Conservation (phyloP, 208 protist genomes). For the Lotmaria passim region DNA sequence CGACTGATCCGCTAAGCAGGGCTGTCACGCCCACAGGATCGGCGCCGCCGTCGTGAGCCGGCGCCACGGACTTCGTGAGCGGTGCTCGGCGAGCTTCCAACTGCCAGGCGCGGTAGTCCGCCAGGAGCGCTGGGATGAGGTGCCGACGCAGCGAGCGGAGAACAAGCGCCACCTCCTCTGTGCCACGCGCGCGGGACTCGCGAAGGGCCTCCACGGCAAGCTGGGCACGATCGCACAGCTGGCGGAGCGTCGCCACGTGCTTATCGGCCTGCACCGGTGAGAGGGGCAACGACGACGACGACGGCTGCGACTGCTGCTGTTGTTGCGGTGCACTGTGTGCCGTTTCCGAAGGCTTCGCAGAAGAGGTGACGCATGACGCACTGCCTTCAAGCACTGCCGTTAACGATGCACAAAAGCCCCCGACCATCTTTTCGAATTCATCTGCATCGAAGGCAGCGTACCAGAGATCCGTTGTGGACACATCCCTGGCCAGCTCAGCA, state of each 20-base stretch:
- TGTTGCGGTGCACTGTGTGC: neutral
- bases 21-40: too few relatives aligned
- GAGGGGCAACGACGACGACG: too few relatives aligned
- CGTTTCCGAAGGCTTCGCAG: neutral
- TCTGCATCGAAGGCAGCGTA: constrained; percentile 18
- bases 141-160: constrained; percentile 21
- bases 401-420: neutral
- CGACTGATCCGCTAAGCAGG: neutral
- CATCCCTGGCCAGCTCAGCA: neutral
- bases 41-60: too few relatives aligned
- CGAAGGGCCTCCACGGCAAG: constrained; percentile 19
- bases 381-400: neutral
- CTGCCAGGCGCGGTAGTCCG: constrained; percentile 24
- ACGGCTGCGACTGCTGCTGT: neutral
- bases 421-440: constrained; percentile 17
- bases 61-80: neutral
- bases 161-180: constrained; percentile 7
- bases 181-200: constrained; percentile 13
- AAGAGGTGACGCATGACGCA: neutral
- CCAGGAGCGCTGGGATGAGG: constrained; percentile 23
- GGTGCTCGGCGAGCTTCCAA: constrained; percentile 1
- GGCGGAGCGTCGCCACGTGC: neutral
- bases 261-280: too few relatives aligned
- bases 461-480: constrained; percentile 2
- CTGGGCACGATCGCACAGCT: constrained; percentile 6